These are phyloP conservation scores for Didymella arachidicola DNA, from an alignment of 2,329 filamentous ascomycete genomes.

Conservation along the genomic window DNA sequence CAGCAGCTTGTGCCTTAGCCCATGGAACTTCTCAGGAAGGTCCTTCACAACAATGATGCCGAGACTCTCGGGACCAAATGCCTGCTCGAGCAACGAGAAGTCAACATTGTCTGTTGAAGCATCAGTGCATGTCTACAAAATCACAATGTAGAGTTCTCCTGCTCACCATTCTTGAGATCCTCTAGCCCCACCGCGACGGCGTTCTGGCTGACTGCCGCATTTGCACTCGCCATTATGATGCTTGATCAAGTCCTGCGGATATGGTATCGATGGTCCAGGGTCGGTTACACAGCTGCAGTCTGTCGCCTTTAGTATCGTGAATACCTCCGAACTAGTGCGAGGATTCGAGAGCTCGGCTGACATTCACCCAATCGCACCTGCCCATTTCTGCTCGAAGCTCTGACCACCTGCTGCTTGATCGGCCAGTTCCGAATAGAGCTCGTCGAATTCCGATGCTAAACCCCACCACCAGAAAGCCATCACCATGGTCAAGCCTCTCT, in stretches of 20 bases:
- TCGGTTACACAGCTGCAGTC: slow-evolving; percentile 11
- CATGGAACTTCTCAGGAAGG: slow-evolving; percentile 74
- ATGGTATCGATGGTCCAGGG: not conserved
- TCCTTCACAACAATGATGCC: slow-evolving; percentile 95
- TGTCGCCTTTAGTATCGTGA: slow-evolving; percentile 28
- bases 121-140: slow-evolving; percentile 15
- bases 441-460: slow-evolving; percentile 25
- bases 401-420: slow-evolving; percentile 24
- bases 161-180: slow-evolving; percentile 57
- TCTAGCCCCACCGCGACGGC: slow-evolving; percentile 46
- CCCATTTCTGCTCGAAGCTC: slow-evolving; percentile 34
- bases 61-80: slow-evolving; percentile 88
- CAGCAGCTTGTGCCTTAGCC: slow-evolving; percentile 76
- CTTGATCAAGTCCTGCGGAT: not conserved
- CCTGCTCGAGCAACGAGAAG: slow-evolving; percentile 73
- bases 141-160: not conserved
- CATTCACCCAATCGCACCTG: slow-evolving; percentile 34
- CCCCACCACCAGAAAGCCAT: slow-evolving; percentile 18
- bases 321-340: slow-evolving; percentile 1
- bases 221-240: slow-evolving; percentile 31
- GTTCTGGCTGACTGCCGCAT: slow-evolving; percentile 31
- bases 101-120: slow-evolving; percentile 67
- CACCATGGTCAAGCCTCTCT: slow-evolving; percentile 83
- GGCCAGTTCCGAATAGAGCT: slow-evolving; percentile 31
- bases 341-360: slow-evolving; percentile 19